phyloP scores from a whole-genome alignment of 148 eudicot species.

The Camellia sinensis region DNA sequence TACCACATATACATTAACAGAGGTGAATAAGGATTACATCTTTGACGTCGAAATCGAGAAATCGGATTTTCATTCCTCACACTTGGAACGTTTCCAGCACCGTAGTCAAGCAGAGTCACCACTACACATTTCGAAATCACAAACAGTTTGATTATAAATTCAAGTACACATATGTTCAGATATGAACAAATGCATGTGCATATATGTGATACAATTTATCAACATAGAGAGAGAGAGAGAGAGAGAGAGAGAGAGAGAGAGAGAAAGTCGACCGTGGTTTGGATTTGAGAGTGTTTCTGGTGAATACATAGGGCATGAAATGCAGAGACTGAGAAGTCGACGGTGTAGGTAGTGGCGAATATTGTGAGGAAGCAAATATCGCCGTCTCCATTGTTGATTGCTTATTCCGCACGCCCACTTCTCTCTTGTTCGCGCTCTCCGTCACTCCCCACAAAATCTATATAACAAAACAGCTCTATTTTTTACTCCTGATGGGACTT shows the following conservation, averaged over 20 bases:
- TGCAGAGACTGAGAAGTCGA: conserved; percentile 9
- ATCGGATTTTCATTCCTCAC: conserved; percentile 76
- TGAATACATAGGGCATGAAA: conserved; percentile 9
- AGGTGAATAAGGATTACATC: conserved; percentile 40
- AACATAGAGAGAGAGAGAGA: not conserved
- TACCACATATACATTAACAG: not conserved
- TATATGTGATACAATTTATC: not conserved
- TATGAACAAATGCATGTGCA: not conserved
- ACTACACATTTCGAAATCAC: conserved; percentile 33
- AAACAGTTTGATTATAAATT: not conserved
- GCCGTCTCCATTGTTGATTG: conserved; percentile 28
- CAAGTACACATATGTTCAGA: not conserved
- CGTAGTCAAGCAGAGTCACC: conserved; percentile 92
- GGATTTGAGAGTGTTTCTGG: conserved; percentile 19
- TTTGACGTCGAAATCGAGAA: conserved; percentile 66
- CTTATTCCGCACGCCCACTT: not conserved
- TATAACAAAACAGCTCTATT: too few species aligned
- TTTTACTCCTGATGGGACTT: too few species aligned
- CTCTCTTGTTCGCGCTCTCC: too few species aligned
- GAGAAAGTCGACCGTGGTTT: conserved; percentile 33
- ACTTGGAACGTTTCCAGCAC: conserved; percentile 96
- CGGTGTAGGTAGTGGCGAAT: too few species aligned
- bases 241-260: conserved; percentile 37
- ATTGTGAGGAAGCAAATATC: conserved; percentile 19
- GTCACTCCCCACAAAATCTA: too few species aligned